phyloP scores from a whole-genome alignment of 345 rosid genomes.

The Pelargonium nanum region DNA sequence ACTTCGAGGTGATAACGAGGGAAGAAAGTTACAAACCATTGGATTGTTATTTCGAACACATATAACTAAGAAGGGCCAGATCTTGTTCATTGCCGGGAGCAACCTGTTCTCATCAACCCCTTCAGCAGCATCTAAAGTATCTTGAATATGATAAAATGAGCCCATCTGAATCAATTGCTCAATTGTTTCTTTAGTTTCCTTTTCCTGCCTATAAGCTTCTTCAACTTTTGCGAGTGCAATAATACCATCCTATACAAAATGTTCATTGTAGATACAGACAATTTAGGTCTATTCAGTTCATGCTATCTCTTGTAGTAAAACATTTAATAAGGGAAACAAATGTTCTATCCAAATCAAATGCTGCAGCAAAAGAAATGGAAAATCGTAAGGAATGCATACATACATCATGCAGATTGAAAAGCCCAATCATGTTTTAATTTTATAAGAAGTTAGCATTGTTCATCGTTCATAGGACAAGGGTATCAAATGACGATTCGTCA shows the following conservation, averaged over 20 bases:
- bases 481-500: too few relatives aligned
- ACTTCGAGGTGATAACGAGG: neutral
- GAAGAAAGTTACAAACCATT: constrained; percentile 31
- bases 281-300: neutral
- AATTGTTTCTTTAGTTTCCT: constrained; percentile 50
- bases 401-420: too few relatives aligned
- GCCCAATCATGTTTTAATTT: too few relatives aligned
- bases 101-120: constrained; percentile 71
- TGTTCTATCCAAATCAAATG: too few relatives aligned
- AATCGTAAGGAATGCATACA: too few relatives aligned
- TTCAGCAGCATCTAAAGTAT: constrained; percentile 43
- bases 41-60: constrained; percentile 53
- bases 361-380: too few relatives aligned
- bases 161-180: constrained; percentile 47
- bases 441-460: too few relatives aligned
- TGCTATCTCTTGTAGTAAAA: too few relatives aligned
- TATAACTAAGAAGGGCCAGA: constrained; percentile 80
- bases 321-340: too few relatives aligned
- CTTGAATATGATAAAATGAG: constrained; percentile 59
- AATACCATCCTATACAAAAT: constrained; percentile 48
- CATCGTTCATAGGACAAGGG: too few relatives aligned
- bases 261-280: neutral
- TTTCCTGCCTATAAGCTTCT: constrained; percentile 64
- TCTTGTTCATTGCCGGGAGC: constrained; percentile 82
- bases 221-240: constrained; percentile 61